Base-by-base conservation (phyloP, 257 asterid genomes). In the Solanum tarapatanum region DNA sequence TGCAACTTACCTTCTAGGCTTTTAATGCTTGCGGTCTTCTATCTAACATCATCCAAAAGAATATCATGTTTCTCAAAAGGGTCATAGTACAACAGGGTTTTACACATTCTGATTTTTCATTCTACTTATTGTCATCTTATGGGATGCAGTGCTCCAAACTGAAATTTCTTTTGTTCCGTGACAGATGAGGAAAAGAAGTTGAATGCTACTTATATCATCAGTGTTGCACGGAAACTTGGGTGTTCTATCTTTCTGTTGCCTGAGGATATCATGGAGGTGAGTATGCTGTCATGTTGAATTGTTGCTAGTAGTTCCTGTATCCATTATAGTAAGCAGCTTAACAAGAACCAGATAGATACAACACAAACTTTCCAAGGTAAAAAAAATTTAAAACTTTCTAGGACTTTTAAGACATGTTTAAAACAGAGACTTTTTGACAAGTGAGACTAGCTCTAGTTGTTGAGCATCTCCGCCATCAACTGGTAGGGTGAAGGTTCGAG, bases 221-320 rank as follows among this genome's bases (percentile, higher is more conserved):
- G 99, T 86, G 98, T 97, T 85, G 99, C 99, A 13, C 90, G 99
- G 89, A 97, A 97, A 90, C 98, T 97, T 75, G 99, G 99, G 21
- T 97, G 99, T 89, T 95, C 99, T 68, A 93, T 97, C 73, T 97
- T 95, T 95, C 92, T 97, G 93, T 91, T 97, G 93, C 99, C 99
- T 8, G 99, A 97, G 90, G 99, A 97, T 90, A 97, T 97, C 93
- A 94, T 94, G 84, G 97, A 95, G 96, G 99, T 97, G 89, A 92
- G 92, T 43, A 84, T 88, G 66, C 58, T 86, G 19, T 87, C 72
- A 28, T 43, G n/a, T 24, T 36, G 62, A 35, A 36, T 80, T 43
- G 51, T 11, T 28, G 43, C n/a, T 48, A 11, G 62, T 73, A 70
- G n/a, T 84, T 85, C n/a, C 30, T 68, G 36, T 86, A 11, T 72